phyloP scores from a whole-genome alignment of 306 rosid species.

The Dryas alaskensis region DNA sequence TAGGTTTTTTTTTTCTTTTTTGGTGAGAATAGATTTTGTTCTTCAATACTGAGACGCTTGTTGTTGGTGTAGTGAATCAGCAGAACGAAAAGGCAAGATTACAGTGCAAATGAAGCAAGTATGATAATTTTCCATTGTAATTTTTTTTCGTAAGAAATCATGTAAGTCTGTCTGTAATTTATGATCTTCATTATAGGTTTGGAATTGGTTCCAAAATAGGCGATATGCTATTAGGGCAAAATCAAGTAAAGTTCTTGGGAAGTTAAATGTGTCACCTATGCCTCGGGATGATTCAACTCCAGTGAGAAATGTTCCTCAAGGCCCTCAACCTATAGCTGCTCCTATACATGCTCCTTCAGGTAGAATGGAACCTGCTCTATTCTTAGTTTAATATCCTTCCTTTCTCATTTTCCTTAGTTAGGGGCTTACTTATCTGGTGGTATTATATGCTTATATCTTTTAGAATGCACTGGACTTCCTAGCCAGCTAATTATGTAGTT shows the following conservation, averaged over 20 bases:
- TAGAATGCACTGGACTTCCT: neutral
- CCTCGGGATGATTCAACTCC: slow-evolving; percentile 65
- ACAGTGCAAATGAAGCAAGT: slow-evolving; percentile 95
- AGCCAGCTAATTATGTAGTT: neutral
- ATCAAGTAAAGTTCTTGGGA: slow-evolving; percentile 71
- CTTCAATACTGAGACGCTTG: slow-evolving; percentile 1
- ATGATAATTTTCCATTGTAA: slow-evolving; percentile 28
- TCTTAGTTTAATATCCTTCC: neutral
- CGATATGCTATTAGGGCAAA: slow-evolving; percentile 90
- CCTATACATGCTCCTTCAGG: slow-evolving; percentile 72
- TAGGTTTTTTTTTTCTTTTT: neutral
- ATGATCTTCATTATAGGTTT: slow-evolving; percentile 53
- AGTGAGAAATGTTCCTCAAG: slow-evolving; percentile 56
- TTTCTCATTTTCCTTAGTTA: slow-evolving; percentile 11
- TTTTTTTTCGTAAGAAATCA: neutral
- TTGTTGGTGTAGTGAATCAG: slow-evolving; percentile 57
- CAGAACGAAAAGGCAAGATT: slow-evolving; percentile 86
- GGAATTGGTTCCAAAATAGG: slow-evolving; percentile 99
- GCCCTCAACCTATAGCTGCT: slow-evolving; percentile 63
- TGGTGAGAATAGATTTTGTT: slow-evolving; percentile 1
- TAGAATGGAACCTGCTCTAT: slow-evolving; percentile 28
- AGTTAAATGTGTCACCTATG: slow-evolving; percentile 73
- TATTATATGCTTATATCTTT: neutral
- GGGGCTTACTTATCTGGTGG: slow-evolving; percentile 6
- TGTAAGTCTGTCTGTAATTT: neutral